A percentile compares a stretch with the other conserved stretches of the same genome.
Evolutionary conservation across 2,329 filamentous ascomycete genomes (phyloP).

Genomic region (Gaeumannomyces sp.): DNA sequence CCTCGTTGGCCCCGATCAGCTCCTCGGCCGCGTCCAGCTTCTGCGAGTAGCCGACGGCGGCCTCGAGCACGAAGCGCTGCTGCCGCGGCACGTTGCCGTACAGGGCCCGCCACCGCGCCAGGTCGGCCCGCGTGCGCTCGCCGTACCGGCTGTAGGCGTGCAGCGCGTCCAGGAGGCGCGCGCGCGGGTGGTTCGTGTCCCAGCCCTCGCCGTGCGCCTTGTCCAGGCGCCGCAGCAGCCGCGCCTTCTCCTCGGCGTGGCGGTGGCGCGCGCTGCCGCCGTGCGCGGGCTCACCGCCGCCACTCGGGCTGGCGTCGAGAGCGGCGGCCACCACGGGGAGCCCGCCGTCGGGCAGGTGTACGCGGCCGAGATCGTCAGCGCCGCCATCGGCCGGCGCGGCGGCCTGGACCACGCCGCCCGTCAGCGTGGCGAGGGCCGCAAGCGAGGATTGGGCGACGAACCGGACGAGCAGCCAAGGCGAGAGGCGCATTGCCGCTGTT

Average conservation of each 20-base stretch:
- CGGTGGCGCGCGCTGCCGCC: constrained; percentile 9
- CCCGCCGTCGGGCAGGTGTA: not conserved
- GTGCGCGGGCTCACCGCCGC: no score
- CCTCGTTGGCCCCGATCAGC: constrained; percentile 37
- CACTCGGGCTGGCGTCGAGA: not conserved
- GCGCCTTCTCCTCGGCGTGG: constrained; percentile 12
- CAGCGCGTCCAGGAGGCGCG: constrained; percentile 34
- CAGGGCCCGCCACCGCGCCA: constrained; percentile 28
- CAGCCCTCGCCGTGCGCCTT: constrained; percentile 23
- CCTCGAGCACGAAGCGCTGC: constrained; percentile 43
- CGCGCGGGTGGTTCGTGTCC: constrained; percentile 30
- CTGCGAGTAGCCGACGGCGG: constrained; percentile 49
- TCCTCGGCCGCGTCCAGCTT: constrained; percentile 40
- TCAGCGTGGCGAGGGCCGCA: not conserved
- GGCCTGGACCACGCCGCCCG: not conserved
- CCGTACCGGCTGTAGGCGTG: constrained; percentile 31
- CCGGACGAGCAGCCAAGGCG: not conserved
- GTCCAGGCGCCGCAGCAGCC: constrained; percentile 24
- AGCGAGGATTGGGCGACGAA: not conserved
- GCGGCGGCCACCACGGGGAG: not conserved
- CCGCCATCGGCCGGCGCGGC: no score
- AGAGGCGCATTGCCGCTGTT: constrained; percentile 1
- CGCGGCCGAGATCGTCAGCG: not conserved
- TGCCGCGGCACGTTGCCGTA: constrained; percentile 30
- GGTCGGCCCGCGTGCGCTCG: constrained; percentile 28